Evolutionary conservation across 805 yeast species (phyloP), one percentile per base, ranked within the genome.

Genomic region (Scheffersomyces lignosus): DNA sequence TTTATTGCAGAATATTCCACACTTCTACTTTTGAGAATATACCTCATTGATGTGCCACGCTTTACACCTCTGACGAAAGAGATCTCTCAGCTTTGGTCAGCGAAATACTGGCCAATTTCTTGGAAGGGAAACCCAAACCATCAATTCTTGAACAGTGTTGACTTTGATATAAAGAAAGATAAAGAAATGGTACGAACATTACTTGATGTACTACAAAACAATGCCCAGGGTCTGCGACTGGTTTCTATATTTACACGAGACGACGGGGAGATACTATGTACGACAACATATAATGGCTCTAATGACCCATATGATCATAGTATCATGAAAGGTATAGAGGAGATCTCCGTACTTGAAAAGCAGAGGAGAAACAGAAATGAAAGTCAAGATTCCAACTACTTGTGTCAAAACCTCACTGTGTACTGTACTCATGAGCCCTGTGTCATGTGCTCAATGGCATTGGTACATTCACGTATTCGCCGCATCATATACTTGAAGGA

Each of bases 371-470:
- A 38, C 22, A 32, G 31, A 10, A 13, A 31, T 16, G 40, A 18
- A 20, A 25, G 24, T 16, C 32, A 29, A 12, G 60, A 41, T 47
- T 20, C 24, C 24, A 53, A 58, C 20, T 93, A 93, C 53, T 70
- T 93, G 2, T 90, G 98, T 54, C 75, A 83, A 24, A 77, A 81
- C 36, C 73, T 80, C 46, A 81, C 86, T 43, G 88, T 93, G 0
- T 88, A 85, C 54, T 85, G 95, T 1, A 84, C 96, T 0, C 96
- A 89, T 56, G 99, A 93, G 58, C 99, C 99, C 0, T 93, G 99
- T 52, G 77, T 87, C 0, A 93, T 91, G 97, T 93, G 99, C 54
- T 66, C 87, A 5, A 93, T 93, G 99, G 98, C 98, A 0, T 67
- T 93, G 27, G 81, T 90, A 8, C 99, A 93, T 56, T 91, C 98